Conservation (phyloP, 345 rosid genomes). For the Anastatica hierochuntica region DNA sequence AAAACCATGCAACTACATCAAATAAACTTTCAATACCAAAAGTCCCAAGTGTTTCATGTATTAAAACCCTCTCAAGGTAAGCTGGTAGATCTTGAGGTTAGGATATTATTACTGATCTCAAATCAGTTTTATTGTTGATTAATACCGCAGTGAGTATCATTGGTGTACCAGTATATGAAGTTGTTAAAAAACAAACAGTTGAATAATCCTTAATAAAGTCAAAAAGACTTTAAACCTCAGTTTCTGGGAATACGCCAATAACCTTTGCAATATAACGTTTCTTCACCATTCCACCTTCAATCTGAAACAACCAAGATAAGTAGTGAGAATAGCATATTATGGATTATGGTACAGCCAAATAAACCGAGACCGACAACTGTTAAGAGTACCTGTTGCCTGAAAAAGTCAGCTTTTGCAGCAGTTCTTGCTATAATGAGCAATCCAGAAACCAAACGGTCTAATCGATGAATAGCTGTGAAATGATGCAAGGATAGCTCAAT, state of each 20-base stretch:
- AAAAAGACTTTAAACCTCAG: constrained; percentile 40
- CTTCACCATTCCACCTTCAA: constrained; percentile 65
- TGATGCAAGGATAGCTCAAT: constrained; percentile 28
- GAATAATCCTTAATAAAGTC: not conserved
- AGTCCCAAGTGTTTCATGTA: not conserved
- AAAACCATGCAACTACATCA: constrained; percentile 12
- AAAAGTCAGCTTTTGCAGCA: constrained; percentile 67
- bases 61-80: too few relatives aligned
- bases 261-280: constrained; percentile 74
- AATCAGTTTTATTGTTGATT: not conserved
- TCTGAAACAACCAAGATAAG: constrained; percentile 31
- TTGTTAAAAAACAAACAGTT: not conserved
- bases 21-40: not conserved
- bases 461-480: constrained; percentile 58
- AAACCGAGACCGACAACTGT: not conserved
- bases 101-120: too few relatives aligned
- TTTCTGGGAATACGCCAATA: constrained; percentile 65
- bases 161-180: not conserved
- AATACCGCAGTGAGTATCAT: too few relatives aligned
- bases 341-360: not conserved
- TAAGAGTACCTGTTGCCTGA: constrained; percentile 65
- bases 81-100: too few relatives aligned
- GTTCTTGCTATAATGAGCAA: constrained; percentile 85
- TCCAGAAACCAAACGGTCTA: constrained; percentile 88
- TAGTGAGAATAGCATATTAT: not conserved